Conservation (phyloP, 768 basidiomycete genomes). For the Rhizopogon vesiculosus region DNA sequence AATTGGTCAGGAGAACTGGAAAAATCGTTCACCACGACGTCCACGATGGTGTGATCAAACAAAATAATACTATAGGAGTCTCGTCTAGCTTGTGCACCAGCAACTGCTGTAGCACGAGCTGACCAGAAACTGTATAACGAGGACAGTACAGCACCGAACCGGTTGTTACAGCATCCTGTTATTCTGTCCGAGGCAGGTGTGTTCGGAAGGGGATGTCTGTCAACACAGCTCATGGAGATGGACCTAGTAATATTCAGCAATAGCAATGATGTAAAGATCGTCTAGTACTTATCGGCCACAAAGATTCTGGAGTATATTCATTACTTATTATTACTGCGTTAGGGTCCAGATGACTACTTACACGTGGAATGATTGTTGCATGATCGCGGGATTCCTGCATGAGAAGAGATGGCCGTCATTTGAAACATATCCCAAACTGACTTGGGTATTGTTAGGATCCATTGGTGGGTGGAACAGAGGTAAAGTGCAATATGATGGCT, state of each 20-base stretch:
- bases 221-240: slow-evolving; percentile 40
- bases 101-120: slow-evolving; percentile 39
- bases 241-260: slow-evolving; percentile 33
- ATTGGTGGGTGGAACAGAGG: slow-evolving; percentile 46
- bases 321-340: not conserved
- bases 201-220: slow-evolving; percentile 39
- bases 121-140: slow-evolving; percentile 54
- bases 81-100: slow-evolving; percentile 26
- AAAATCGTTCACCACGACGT: slow-evolving; percentile 41
- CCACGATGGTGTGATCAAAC: slow-evolving; percentile 28
- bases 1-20: slow-evolving; percentile 40
- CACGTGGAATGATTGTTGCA: slow-evolving; percentile 59
- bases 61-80: slow-evolving; percentile 56
- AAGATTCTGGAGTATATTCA: slow-evolving; percentile 36
- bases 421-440: slow-evolving; percentile 44
- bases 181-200: slow-evolving; percentile 39
- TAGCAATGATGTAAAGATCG: not conserved
- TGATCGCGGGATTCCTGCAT: slow-evolving; percentile 48
- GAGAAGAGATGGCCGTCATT: slow-evolving; percentile 51
- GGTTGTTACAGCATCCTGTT: slow-evolving; percentile 32
- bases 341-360: slow-evolving; percentile 24
- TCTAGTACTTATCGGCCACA: slow-evolving; percentile 42
- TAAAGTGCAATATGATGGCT: slow-evolving; percentile 50
- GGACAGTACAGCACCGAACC: slow-evolving; percentile 58
- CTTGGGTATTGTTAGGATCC: slow-evolving; percentile 20